phyloP scores from a whole-genome alignment of 768 basidiomycete species.

The Brasilioporus rufonigricans region DNA sequence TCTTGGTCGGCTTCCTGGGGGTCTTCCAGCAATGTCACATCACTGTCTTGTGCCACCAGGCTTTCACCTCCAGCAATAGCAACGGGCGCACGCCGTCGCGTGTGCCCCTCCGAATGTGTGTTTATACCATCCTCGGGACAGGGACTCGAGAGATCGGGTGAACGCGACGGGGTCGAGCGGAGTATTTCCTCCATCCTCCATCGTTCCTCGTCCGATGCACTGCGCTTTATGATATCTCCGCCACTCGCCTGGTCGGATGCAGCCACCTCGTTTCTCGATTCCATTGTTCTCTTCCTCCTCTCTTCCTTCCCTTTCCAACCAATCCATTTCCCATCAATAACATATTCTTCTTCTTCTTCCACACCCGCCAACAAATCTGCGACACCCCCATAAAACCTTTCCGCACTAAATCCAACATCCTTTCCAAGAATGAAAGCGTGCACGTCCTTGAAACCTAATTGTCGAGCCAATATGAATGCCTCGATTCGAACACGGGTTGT shows the following conservation, averaged over 20 bases:
- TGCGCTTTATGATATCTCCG: slow-evolving; percentile 7
- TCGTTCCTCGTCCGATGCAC: slow-evolving; percentile 26
- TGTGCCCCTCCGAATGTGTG: neutral
- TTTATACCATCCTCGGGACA: slow-evolving; percentile 1
- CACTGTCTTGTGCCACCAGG: neutral
- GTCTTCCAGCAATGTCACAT: neutral
- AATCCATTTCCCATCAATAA: slow-evolving; percentile 23
- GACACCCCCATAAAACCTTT: slow-evolving; percentile 86
- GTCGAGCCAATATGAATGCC: neutral
- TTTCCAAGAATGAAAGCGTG: slow-evolving; percentile 87
- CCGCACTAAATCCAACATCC: slow-evolving; percentile 88
- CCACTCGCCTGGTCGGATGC: neutral
- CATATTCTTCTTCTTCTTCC: slow-evolving; percentile 56
- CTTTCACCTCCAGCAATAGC: neutral
- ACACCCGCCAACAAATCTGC: slow-evolving; percentile 75
- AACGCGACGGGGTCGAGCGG: slow-evolving; percentile 5
- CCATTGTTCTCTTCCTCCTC: slow-evolving; percentile 7
- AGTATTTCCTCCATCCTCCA: slow-evolving; percentile 26
- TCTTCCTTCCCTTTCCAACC: slow-evolving; percentile 18
- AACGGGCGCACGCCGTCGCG: neutral
- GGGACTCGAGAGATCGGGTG: neutral
- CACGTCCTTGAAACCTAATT: slow-evolving; percentile 62
- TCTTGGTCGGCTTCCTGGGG: neutral
- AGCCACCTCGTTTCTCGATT: neutral
- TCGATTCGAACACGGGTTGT: neutral